Evolutionary conservation across 2,329 filamentous ascomycete species (phyloP).

Genomic region (Phaeoacremonium minimum): DNA sequence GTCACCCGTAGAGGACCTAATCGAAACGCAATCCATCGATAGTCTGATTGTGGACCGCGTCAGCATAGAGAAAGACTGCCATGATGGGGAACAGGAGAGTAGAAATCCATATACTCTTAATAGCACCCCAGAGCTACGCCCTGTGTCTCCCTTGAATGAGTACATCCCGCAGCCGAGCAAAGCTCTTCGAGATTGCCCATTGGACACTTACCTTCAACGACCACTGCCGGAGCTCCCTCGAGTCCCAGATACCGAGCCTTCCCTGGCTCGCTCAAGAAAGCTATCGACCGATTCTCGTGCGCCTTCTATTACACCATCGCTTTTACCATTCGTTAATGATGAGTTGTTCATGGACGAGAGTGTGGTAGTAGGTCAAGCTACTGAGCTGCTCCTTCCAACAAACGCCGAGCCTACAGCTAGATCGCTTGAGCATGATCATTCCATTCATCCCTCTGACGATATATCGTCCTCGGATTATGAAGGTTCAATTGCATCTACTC

Average conservation of each 20-base stretch:
- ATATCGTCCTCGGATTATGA: slow-evolving; percentile 6
- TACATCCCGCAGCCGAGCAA: slow-evolving; percentile 26
- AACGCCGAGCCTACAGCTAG: slow-evolving; percentile 1
- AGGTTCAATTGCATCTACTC: not conserved
- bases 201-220: slow-evolving; percentile 15
- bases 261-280: slow-evolving; percentile 6
- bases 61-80: too few species aligned
- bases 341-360: slow-evolving; percentile 7
- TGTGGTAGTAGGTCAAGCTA: slow-evolving; percentile 6
- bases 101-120: too few species aligned
- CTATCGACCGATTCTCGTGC: slow-evolving; percentile 9
- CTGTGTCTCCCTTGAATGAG: slow-evolving; percentile 5
- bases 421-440: not conserved
- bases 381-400: slow-evolving; percentile 5
- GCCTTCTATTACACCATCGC: slow-evolving; percentile 7
- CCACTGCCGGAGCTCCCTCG: slow-evolving; percentile 12
- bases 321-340: slow-evolving; percentile 8
- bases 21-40: too few species aligned
- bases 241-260: slow-evolving; percentile 2
- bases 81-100: too few species aligned
- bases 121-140: slow-evolving; percentile 9
- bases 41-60: too few species aligned
- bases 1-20: too few species aligned
- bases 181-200: slow-evolving; percentile 15
- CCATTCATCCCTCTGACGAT: not conserved